Evolutionary conservation across 805 yeast genomes (phyloP), one percentile per base, ranked within the genome.

Genomic region (Saitoella complicata): DNA sequence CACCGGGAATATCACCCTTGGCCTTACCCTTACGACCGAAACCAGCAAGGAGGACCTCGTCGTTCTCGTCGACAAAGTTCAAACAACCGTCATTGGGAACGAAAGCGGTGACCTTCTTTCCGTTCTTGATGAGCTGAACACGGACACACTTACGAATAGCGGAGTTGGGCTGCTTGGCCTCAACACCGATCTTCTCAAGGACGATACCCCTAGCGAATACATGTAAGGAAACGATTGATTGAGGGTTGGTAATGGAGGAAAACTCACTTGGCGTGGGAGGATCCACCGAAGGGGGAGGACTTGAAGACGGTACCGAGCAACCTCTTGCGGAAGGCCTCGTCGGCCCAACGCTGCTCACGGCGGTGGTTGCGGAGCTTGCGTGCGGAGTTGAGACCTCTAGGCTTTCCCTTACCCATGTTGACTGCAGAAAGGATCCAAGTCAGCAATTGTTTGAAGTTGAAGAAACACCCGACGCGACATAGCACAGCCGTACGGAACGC

Each of bases 21-120:
- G 98, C 98, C 80, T 91, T 91, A 78, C 98, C 98, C 80, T 95
- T 91, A 78, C 97, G 86, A 85, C 99, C 99, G 86, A 91, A 91
- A 80, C 99, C 99, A 66, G 99, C 97, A 64, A 91, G 78, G 66
- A 91, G 77, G 63, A 91, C 99, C 74, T 91, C 97, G 76, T 91
- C 99, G 79, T 91, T 91, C 78, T 91, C 97, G 70, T 91, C 99
- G 64, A 91, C 96, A 63, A 80, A 91, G 91, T 91, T 91, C 72
- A 91, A 76, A 80, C 98, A 91, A 88, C 99, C 99, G 75, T 91
- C 99, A 67, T 91, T 88, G 73, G 99, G 98, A 68, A 91, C 99
- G 93, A 91, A 91, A 71, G 99, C 99, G 65, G 98, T 91, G 44
- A 53, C 98, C 76, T 84, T 88, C 82, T 88, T 91, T 58, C 98